These are phyloP conservation scores for Schoenoplectus triqueter DNA, from an alignment of 202 grass and related monocot species.

Conservation along the genomic window DNA sequence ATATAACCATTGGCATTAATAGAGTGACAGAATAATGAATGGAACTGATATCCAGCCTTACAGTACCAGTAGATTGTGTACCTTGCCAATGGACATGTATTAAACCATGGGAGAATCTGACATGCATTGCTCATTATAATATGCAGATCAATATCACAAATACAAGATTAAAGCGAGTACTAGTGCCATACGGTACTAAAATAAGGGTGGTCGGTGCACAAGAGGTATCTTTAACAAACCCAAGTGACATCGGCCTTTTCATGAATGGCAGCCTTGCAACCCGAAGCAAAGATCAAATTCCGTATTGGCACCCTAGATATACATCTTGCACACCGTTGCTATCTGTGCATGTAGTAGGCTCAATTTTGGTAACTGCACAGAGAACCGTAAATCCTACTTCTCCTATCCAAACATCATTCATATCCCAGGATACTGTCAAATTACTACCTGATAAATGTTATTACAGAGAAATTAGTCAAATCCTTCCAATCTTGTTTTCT, in stretches of 20 bases:
- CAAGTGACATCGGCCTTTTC: conserved; percentile 84
- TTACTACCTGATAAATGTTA: conserved; percentile 64
- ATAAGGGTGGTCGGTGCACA: conserved; percentile 72
- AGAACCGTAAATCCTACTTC: conserved; percentile 44
- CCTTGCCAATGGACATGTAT: conserved; percentile 3
- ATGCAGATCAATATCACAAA: conserved; percentile 77
- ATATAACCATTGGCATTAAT: background rate
- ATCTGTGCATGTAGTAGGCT: conserved; percentile 60
- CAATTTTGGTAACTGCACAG: conserved; percentile 52
- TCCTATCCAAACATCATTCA: conserved; percentile 46
- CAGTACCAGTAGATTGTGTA: background rate
- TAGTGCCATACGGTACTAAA: conserved; percentile 58
- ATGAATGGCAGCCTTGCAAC: conserved; percentile 73
- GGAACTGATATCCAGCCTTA: conserved; percentile 19
- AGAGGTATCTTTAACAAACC: conserved; percentile 61
- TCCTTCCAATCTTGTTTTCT: conserved; percentile 67
- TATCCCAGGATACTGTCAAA: conserved; percentile 58
- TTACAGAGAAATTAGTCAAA: conserved; percentile 45
- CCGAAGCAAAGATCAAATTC: conserved; percentile 42
- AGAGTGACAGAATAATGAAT: background rate
- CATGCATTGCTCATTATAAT: conserved; percentile 39
- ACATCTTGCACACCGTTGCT: conserved; percentile 65
- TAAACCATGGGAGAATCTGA: conserved; percentile 20
- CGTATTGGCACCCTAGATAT: conserved; percentile 55
- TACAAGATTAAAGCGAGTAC: conserved; percentile 66